A percentile compares a stretch with the other conserved stretches of the same genome.
These are phyloP conservation scores for Chalciporus piperatus DNA, from an alignment of 768 basidiomycete species.

Conservation along the genomic window DNA sequence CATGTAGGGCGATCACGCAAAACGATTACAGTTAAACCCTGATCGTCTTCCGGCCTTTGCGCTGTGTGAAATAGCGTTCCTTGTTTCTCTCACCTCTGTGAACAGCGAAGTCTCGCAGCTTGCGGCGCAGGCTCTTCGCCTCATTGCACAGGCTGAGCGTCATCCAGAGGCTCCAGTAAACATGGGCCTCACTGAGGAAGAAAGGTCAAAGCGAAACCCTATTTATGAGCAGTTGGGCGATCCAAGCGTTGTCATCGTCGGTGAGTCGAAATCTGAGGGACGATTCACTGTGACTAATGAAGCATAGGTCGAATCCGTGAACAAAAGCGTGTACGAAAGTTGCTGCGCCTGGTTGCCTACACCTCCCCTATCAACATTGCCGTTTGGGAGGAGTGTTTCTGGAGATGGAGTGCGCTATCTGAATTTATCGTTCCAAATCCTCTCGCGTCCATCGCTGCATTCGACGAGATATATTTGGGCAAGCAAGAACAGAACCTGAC, in stretches of 20 bases:
- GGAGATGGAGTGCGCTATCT: constrained; percentile 65
- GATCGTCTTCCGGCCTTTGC: constrained; percentile 62
- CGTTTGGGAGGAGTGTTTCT: constrained; percentile 82
- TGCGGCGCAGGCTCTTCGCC: constrained; percentile 66
- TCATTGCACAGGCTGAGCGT: constrained; percentile 65
- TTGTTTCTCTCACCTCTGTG: constrained; percentile 68
- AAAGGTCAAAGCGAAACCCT: constrained; percentile 63
- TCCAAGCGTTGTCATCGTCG: constrained; percentile 64
- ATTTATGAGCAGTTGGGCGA: constrained; percentile 81
- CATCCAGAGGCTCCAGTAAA: constrained; percentile 55
- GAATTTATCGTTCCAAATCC: constrained; percentile 51
- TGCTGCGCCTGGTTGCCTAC: constrained; percentile 60
- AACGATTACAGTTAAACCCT: constrained; percentile 47
- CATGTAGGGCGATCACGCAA: constrained; percentile 41
- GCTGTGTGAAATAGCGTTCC: constrained; percentile 68
- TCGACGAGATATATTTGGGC: constrained; percentile 34
- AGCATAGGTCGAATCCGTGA: constrained; percentile 66
- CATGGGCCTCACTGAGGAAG: constrained; percentile 52
- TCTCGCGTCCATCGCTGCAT: constrained; percentile 33
- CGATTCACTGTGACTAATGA: constrained; percentile 2
- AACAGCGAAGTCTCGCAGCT: constrained; percentile 63
- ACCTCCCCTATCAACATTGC: constrained; percentile 69
- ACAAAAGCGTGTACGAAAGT: constrained; percentile 76
- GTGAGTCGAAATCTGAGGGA: constrained; percentile 38
- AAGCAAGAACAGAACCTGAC: constrained; percentile 38